Evolutionary conservation across 306 rosid genomes (phyloP).

Genomic region (Prunus mira): DNA sequence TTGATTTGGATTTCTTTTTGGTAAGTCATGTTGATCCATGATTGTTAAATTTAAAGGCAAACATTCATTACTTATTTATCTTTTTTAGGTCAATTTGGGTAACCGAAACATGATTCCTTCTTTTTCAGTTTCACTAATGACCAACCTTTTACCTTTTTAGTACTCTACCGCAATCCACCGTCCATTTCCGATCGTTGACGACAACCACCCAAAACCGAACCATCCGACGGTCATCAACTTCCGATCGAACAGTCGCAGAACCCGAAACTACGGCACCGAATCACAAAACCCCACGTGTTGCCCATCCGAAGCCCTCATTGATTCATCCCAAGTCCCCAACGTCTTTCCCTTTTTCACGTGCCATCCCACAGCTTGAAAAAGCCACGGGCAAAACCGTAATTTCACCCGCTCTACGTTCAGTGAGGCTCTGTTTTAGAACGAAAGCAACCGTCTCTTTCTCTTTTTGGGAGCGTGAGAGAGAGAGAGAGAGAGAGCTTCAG

Average conservation of each 20-base stretch:
- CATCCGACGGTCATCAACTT: not conserved
- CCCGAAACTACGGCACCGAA: not conserved
- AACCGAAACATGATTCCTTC: not conserved
- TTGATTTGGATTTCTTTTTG: too few relatives aligned
- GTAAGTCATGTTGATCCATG: too few relatives aligned
- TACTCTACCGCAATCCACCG: conserved; percentile 17
- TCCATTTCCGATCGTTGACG: conserved; percentile 4
- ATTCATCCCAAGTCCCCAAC: too few relatives aligned
- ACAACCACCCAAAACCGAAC: not conserved
- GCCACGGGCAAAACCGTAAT: conserved; percentile 22
- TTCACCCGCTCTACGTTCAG: not conserved
- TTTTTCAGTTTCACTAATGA: not conserved
- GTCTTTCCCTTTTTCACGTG: conserved; percentile 28
- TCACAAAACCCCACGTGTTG: conserved; percentile 19
- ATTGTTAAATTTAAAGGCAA: too few relatives aligned
- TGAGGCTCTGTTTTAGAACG: not conserved
- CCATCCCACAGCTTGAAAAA: conserved; percentile 11
- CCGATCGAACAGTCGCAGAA: conserved; percentile 1
- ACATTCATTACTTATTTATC: too few relatives aligned
- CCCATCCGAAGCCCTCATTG: not conserved
- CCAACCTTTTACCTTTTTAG: not conserved
- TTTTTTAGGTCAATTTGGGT: not conserved
- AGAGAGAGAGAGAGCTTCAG: conserved; percentile 11
- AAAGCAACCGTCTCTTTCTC: not conserved
- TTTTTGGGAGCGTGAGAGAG: not conserved